Conservation (phyloP, 2,329 filamentous ascomycete genomes). For the Pestalotiopsis sp. region DNA sequence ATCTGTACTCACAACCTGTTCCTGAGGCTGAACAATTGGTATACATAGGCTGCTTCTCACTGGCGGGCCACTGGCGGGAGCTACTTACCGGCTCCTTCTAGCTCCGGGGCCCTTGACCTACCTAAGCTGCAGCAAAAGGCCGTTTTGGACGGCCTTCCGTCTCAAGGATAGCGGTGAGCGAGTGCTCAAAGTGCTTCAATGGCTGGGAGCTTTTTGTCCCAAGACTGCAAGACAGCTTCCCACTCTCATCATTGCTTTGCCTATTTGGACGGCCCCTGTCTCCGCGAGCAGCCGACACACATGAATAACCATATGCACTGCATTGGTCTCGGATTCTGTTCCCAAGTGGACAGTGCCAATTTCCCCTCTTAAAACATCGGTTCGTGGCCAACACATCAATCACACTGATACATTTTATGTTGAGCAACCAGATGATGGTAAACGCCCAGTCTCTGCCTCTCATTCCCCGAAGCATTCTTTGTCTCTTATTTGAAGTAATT, state of each 20-base stretch:
- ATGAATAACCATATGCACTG: not conserved
- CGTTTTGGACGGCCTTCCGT: conserved; percentile 1
- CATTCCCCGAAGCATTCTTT: not conserved
- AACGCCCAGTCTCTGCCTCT: not conserved
- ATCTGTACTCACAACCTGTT: too few species aligned
- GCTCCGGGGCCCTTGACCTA: not conserved
- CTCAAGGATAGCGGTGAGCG: conserved; percentile 8
- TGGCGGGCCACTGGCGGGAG: not conserved
- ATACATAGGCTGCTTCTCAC: too few species aligned
- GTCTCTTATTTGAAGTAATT: not conserved
- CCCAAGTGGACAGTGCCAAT: not conserved
- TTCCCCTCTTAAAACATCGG: not conserved
- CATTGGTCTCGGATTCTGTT: conserved; percentile 4
- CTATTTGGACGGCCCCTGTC: not conserved
- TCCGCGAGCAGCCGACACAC: not conserved
- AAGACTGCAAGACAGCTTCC: conserved; percentile 4
- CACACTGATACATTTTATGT: not conserved
- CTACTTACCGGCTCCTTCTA: not conserved
- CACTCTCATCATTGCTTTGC: not conserved
- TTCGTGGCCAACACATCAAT: not conserved
- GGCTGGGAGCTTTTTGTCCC: not conserved
- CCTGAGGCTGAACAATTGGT: too few species aligned
- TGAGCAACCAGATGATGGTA: not conserved
- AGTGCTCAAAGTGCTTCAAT: not conserved
- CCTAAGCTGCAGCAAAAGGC: not conserved